Evolutionary conservation across 192 early-diverging fungal genomes (phyloP), one percentile per base, ranked within the genome.

Genomic region (Coemansia sp.): DNA sequence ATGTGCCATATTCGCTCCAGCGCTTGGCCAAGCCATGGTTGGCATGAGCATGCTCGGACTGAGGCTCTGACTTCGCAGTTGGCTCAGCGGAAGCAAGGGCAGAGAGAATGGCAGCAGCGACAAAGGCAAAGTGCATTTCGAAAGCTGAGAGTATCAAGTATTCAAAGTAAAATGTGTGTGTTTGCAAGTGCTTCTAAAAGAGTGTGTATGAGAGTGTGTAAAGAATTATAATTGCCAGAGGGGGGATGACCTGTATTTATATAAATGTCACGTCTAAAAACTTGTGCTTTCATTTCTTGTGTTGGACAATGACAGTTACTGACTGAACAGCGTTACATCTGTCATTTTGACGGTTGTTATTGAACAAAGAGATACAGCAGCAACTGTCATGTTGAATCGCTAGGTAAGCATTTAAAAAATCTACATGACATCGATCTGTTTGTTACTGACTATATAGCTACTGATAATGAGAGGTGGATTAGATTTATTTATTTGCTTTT

Each of bases 31-130:
- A 42, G 40, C 36, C 8, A 0, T 63, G 38, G 36, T n/a, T 10
- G 22, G 61, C 40, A 20, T 38, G 60, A n/a, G 34, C 0, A 40
- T 29, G 16, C 3, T 38, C n/a, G 6, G 5, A 12, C 15, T 34
- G 29, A 18, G 57, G 33, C 54, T 29, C 3, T 16, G 27, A 12
- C 15, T 22, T 63, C 7, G 36, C 38, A 3, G 40, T 24, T 22
- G 61, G 61, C 61, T 63, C 38, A 3, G 61, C 61, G 10, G 61
- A 38, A 42, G 15, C 40, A 42, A 63, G 3, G 9, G 61, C 61
- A 63, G 40, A n/a, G 38, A 63, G n/a, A 24, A 38, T 9, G 36
- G 24, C 20, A 16, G 38, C 7, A 5, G 20, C 22, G n/a, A 63
- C 24, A n/a, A 24, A 10, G 24, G 24, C 24, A 24, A 42, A 63